Percentiles rank a stretch among this genome's conserved stretches.
Conservation (phyloP, 1,284 basidiomycete species). For the Moniliella sp. region DNA sequence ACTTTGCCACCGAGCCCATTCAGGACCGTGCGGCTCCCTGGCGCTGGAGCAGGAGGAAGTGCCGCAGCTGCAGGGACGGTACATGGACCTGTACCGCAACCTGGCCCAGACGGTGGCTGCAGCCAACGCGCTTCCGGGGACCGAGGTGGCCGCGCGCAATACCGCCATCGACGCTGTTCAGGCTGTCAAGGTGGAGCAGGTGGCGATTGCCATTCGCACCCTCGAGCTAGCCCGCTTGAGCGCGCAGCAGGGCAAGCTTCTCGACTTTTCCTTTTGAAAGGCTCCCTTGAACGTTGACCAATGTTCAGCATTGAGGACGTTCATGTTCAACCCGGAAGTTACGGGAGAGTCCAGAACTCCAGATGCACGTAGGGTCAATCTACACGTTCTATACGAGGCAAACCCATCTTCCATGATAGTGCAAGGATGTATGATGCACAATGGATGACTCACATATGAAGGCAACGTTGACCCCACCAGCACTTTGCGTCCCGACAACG, state of each 20-base stretch:
- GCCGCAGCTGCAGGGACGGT: constrained; percentile 14
- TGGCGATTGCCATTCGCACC: constrained; percentile 13
- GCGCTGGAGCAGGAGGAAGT: not conserved
- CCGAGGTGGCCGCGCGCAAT: constrained; percentile 3
- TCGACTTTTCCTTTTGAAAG: constrained; percentile 6
- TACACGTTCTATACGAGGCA: too few relatives aligned
- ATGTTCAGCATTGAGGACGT: too few relatives aligned
- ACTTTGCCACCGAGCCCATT: too few relatives aligned
- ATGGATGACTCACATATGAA: too few relatives aligned
- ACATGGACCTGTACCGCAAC: constrained; percentile 22
- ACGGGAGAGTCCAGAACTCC: too few relatives aligned
- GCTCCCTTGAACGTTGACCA: too few relatives aligned
- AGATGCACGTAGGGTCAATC: too few relatives aligned
- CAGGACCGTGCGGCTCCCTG: not conserved
- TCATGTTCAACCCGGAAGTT: too few relatives aligned
- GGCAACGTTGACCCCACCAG: too few relatives aligned
- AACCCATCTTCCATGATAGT: too few relatives aligned
- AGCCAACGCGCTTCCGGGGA: constrained; percentile 6
- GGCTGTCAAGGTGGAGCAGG: constrained; percentile 10
- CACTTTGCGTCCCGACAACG: too few relatives aligned
- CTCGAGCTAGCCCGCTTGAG: constrained; percentile 15
- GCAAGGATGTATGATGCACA: too few relatives aligned
- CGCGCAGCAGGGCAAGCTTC: constrained; percentile 11
- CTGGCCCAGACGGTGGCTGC: constrained; percentile 15
- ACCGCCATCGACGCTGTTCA: constrained; percentile 7